Percentiles rank a stretch among this genome's conserved stretches.
phyloP scores from a whole-genome alignment of 345 rosid species.

The Eucalyptus regnans region DNA sequence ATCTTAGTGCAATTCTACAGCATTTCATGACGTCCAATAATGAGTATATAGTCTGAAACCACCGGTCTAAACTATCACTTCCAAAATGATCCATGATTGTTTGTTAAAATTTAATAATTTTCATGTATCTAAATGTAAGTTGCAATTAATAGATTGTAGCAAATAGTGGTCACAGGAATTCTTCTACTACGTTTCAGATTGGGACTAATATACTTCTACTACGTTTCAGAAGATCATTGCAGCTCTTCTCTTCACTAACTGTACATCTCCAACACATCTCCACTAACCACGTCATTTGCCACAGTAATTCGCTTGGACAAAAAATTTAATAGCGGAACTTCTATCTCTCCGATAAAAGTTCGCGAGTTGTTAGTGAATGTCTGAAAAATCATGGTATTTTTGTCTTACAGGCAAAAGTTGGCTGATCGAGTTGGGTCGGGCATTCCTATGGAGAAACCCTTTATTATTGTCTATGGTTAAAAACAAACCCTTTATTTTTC shows the following conservation, averaged over 20 bases:
- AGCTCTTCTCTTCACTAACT: background rate
- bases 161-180: background rate
- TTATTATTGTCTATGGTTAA: background rate
- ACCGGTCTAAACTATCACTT: background rate
- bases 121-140: background rate
- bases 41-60: too few species aligned
- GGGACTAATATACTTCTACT: background rate
- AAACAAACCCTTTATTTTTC: background rate
- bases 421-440: background rate
- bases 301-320: background rate
- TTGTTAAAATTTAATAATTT: background rate
- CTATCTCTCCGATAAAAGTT: background rate
- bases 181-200: background rate
- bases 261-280: background rate
- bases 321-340: background rate
- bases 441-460: background rate
- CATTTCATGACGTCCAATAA: too few species aligned
- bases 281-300: background rate
- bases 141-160: too few species aligned
- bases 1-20: rapidly evolving
- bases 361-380: background rate
- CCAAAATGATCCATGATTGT: background rate
- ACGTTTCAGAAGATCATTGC: background rate
- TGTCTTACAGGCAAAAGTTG: background rate
- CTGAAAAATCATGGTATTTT: background rate